A percentile compares a stretch with the other conserved stretches of the same genome.
Evolutionary conservation across 768 basidiomycete species (phyloP).

Genomic region (Scleroderma bovista): DNA sequence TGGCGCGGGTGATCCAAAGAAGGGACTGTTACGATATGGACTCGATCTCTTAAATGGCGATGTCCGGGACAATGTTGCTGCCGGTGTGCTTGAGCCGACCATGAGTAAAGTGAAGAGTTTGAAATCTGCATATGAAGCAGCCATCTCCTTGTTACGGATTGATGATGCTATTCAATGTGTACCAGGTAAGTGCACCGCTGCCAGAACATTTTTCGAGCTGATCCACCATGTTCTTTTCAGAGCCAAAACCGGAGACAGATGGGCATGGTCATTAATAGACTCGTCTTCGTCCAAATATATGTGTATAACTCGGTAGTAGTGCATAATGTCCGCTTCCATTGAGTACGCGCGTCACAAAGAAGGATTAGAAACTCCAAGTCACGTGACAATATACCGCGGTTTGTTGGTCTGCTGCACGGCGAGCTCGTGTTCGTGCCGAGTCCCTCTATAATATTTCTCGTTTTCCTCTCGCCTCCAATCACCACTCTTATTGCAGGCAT

Average conservation of each 20-base stretch:
- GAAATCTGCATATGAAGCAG: conserved; percentile 96
- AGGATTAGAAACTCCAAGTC: conserved; percentile 14
- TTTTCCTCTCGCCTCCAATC: conserved; percentile 1
- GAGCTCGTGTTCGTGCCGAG: conserved; percentile 10
- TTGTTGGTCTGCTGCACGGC: conserved; percentile 12
- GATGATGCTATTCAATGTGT: conserved; percentile 94
- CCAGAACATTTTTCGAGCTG: conserved; percentile 11
- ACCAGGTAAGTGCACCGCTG: conserved; percentile 52
- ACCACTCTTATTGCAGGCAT: conserved; percentile 3
- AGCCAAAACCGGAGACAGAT: conserved; percentile 67
- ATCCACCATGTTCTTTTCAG: conserved; percentile 32
- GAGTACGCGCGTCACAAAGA: not conserved
- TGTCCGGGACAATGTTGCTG: conserved; percentile 89
- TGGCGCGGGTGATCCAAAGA: conserved; percentile 85
- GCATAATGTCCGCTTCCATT: no score
- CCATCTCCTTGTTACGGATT: conserved; percentile 89
- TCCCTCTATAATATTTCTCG: not conserved
- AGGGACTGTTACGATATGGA: conserved; percentile 85
- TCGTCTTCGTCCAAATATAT: not conserved
- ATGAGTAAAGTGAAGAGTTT: conserved; percentile 95
- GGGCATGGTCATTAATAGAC: conserved; percentile 62
- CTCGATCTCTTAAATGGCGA: conserved; percentile 93
- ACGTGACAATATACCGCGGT: conserved; percentile 24
- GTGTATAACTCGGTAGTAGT: not conserved
- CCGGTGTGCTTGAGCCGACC: conserved; percentile 93